These are phyloP conservation scores for Aspergillus brasiliensis DNA, from an alignment of 2,329 filamentous ascomycete species.

Conservation along the genomic window DNA sequence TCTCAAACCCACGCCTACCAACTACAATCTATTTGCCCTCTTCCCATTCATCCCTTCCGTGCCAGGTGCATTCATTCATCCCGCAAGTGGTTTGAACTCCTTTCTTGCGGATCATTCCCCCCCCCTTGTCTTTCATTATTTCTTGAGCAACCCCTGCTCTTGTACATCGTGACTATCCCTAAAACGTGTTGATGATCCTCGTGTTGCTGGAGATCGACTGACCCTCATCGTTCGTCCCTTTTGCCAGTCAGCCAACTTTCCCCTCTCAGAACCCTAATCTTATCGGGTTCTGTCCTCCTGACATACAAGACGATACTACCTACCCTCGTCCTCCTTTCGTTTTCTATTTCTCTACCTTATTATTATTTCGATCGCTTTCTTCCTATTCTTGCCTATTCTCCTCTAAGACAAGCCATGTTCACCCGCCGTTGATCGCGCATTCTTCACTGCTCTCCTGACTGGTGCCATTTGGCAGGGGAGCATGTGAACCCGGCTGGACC, in stretches of 20 bases:
- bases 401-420: slow-evolving; percentile 6
- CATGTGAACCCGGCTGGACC: slow-evolving; percentile 19
- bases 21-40: background rate
- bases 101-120: background rate
- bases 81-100: background rate
- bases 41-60: slow-evolving; percentile 1
- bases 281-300: slow-evolving; percentile 10
- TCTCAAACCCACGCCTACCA: background rate
- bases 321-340: background rate
- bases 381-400: slow-evolving; percentile 8
- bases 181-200: background rate
- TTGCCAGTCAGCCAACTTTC: background rate
- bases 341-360: background rate
- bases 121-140: background rate
- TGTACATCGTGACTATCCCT: background rate
- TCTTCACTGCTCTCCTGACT: slow-evolving; percentile 14
- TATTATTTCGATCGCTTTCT: slow-evolving; percentile 5
- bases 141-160: background rate
- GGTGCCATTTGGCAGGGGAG: slow-evolving; percentile 18
- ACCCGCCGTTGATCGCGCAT: slow-evolving; percentile 17
- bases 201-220: background rate
- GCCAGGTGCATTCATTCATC: background rate
- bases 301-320: background rate
- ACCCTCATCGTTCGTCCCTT: background rate
- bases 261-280: slow-evolving; percentile 24